Evolutionary conservation across 2,329 filamentous ascomycete species (phyloP), one percentile per base, ranked within the genome.

Genomic region (Talaromyces sp.): DNA sequence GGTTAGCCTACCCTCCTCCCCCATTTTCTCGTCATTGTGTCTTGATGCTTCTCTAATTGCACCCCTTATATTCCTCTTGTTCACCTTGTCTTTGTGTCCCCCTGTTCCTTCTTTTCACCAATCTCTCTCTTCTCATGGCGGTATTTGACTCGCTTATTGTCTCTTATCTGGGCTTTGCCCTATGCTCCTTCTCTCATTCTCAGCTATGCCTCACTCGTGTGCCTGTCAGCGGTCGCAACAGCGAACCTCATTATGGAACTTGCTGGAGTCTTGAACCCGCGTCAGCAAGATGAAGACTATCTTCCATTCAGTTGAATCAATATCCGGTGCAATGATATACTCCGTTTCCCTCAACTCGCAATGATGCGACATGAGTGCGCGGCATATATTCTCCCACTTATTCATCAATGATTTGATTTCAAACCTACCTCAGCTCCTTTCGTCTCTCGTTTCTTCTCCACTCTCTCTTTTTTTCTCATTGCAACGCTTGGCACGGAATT

Each of bases 1-100:
- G 54, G 54, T 56, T 50, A 35, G 72, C 72, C 71, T 72, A 62
- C 65, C 67, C 70, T 66, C 62, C 57, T 63, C 57, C 41, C 56
- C 59, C 63, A 52, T 52, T 48, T 58, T 40, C 54, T 11, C 48
- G 43, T 31, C 58, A 60, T 43, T 53, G 57, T 61, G 57, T 43
- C 58, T 60, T 60, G n/a, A n/a, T n/a, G 58, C 54, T 51, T 45
- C 19, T 48, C 25, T 25, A 35, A 33, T 21, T 48, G 28, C 45
- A 48, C 45, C 45, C 45, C 21, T 25, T 39, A 8, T 62, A n/a
- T n/a, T n/a, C n/a, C n/a, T 56, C 48, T 41, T 50, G 39, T 21
- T 48, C 41, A 46, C 56, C 54, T 45, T 53, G n/a, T 53, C n/a
- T n/a, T n/a, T n/a, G n/a, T n/a, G n/a, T n/a, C n/a, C n/a, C 53